Evolutionary conservation across 805 yeast species (phyloP), one percentile per base, ranked within the genome.

Genomic region (Nakazawaea ishiwadae): DNA sequence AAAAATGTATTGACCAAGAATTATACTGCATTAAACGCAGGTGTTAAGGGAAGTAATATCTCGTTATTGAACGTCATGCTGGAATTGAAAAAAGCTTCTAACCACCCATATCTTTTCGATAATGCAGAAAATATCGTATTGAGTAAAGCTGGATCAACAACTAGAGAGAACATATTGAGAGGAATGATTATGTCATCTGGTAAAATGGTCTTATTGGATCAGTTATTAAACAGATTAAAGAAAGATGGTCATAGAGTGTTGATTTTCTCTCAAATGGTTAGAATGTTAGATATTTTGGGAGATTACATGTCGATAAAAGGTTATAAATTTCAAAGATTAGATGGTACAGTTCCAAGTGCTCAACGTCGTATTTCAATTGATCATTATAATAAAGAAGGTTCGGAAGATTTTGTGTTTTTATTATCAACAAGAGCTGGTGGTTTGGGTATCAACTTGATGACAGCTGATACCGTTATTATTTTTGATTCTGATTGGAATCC

Each of bases 401-500:
- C 96, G 4, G 84, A 81, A 42, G 99, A 93, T 60, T 91, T 90
- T 58, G 95, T 81, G 2, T 93, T 93, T 49, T 63, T 93, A 55
- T 68, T 93, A 39, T 84, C 95, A 18, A 93, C 99, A 1, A 79
- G 99, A 68, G 99, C 99, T 11, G 99, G 99, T 69, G 99, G 99
- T 41, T 71, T 93, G 47, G 99, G 99, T 64, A 93, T 93, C 59
- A 93, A 93, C 60, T 71, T 93, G 59, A 93, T 93, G 99, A 93
- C 99, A 5, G 99, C 99, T 3, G 99, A 93, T 58, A 93, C 99
- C 6, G 99, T 93, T 21, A 87, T 93, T 52, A 91, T 93, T 31
- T 93, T 93, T 64, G 99, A 93, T 63, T 87, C 96, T 4, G 99
- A 93, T 66, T 93, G 99, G 99, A 93, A 93, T 58, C 99, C 99